phyloP scores from a whole-genome alignment of 2,329 filamentous ascomycete species.

The Diplocarpon mali region DNA sequence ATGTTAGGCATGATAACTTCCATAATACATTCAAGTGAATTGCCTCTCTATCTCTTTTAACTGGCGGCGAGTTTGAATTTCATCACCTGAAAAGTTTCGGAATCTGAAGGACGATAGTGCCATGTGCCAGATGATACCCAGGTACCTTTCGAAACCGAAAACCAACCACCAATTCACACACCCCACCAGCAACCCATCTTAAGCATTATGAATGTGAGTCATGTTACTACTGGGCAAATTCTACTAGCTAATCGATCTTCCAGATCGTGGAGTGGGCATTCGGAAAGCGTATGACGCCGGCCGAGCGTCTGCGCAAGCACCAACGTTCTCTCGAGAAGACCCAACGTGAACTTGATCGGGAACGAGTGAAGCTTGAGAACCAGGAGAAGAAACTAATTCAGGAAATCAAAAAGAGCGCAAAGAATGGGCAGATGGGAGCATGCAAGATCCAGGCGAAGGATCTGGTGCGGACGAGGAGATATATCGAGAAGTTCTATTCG shows the following conservation, averaged over 20 bases:
- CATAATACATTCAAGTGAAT: no score
- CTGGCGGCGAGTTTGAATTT: no score
- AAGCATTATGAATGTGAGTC: conserved; percentile 43
- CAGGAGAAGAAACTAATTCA: conserved; percentile 95
- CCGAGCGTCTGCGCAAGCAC: conserved; percentile 83
- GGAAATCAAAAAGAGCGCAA: conserved; percentile 97
- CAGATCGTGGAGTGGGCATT: conserved; percentile 98
- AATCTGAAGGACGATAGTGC: no score
- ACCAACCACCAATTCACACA: not conserved
- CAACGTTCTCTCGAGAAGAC: conserved; percentile 96
- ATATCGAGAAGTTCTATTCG: conserved; percentile 96
- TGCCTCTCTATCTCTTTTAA: no score
- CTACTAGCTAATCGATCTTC: conserved; percentile 1
- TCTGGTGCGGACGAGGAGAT: conserved; percentile 82
- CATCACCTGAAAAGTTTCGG: no score
- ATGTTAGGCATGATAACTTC: not conserved
- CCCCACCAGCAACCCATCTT: not conserved
- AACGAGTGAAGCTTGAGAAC: conserved; percentile 91
- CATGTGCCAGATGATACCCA: no score
- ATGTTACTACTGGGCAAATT: not conserved
- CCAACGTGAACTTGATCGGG: conserved; percentile 88
- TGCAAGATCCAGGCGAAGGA: conserved; percentile 98
- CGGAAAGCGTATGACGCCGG: conserved; percentile 97
- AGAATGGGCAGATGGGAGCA: conserved; percentile 96
- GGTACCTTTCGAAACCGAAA: not conserved